Conservation (phyloP, 2,329 filamentous ascomycete genomes). For the Reticulascus tulasneorum region DNA sequence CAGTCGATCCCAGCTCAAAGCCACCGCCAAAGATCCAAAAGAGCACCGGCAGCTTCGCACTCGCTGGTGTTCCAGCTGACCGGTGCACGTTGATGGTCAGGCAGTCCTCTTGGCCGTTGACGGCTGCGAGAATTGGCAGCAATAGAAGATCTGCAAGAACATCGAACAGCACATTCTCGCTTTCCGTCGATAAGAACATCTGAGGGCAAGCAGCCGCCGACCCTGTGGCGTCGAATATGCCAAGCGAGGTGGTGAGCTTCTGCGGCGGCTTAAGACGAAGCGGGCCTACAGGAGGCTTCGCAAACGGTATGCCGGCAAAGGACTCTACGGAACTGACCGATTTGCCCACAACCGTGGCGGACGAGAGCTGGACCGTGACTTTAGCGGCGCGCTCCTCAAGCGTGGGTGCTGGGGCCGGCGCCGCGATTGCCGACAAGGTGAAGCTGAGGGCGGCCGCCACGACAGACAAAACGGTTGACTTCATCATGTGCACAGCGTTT, state of each 20-base stretch:
- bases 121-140: conserved; percentile 52
- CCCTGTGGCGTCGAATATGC: conserved; percentile 57
- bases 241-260: conserved; percentile 51
- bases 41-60: conserved; percentile 59
- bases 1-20: conserved; percentile 50
- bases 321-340: conserved; percentile 51
- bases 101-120: conserved; percentile 60
- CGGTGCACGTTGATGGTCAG: conserved; percentile 57
- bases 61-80: conserved; percentile 50
- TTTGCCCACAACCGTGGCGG: conserved; percentile 53
- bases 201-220: conserved; percentile 65
- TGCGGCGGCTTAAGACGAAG: conserved; percentile 68
- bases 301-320: conserved; percentile 74
- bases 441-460: background rate
- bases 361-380: conserved; percentile 51
- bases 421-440: background rate
- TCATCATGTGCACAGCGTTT: conserved; percentile 2
- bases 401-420: background rate
- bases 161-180: conserved; percentile 32
- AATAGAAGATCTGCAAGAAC: conserved; percentile 48
- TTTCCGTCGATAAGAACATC: conserved; percentile 55
- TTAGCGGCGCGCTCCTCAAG: conserved; percentile 12
- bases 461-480: background rate
- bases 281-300: conserved; percentile 61
- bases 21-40: conserved; percentile 71